Conservation (phyloP, 192 early-diverging fungal genomes). For the Coemansia sp. region DNA sequence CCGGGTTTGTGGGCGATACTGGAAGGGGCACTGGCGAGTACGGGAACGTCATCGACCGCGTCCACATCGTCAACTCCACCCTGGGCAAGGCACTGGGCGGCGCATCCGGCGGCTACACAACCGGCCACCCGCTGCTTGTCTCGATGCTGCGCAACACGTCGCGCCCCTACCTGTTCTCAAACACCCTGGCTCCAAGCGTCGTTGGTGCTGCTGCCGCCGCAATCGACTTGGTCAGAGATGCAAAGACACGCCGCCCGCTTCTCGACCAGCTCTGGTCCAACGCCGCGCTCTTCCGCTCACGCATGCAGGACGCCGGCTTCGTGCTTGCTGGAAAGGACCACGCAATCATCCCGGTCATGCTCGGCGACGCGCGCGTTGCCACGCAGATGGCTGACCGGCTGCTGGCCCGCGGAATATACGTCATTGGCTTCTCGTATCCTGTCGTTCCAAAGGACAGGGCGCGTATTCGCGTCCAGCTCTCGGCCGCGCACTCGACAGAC, state of each 20-base stretch:
- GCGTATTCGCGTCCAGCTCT: slow-evolving; percentile 60
- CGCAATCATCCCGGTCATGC: slow-evolving; percentile 61
- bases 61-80: slow-evolving; percentile 62
- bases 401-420: slow-evolving; percentile 57
- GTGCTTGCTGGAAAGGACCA: slow-evolving; percentile 62
- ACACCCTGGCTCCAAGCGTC: slow-evolving; percentile 57
- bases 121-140: slow-evolving; percentile 45
- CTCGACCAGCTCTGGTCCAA: slow-evolving; percentile 60
- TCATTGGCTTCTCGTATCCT: slow-evolving; percentile 61
- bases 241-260: slow-evolving; percentile 42
- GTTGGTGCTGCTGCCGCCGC: slow-evolving; percentile 57
- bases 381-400: slow-evolving; percentile 56
- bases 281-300: slow-evolving; percentile 59
- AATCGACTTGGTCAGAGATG: slow-evolving; percentile 56
- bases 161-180: slow-evolving; percentile 61
- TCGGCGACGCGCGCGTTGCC: slow-evolving; percentile 57
- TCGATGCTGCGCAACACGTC: slow-evolving; percentile 55
- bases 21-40: slow-evolving; percentile 71
- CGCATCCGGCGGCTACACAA: slow-evolving; percentile 57
- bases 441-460: slow-evolving; percentile 60
- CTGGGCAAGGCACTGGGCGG: slow-evolving; percentile 61
- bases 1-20: slow-evolving; percentile 65
- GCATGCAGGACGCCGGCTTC: slow-evolving; percentile 63
- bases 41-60: slow-evolving; percentile 57
- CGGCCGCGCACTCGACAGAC: slow-evolving; percentile 52